Conservation (phyloP, 164 flowering plant genomes). For the Taxillus chinensis region DNA sequence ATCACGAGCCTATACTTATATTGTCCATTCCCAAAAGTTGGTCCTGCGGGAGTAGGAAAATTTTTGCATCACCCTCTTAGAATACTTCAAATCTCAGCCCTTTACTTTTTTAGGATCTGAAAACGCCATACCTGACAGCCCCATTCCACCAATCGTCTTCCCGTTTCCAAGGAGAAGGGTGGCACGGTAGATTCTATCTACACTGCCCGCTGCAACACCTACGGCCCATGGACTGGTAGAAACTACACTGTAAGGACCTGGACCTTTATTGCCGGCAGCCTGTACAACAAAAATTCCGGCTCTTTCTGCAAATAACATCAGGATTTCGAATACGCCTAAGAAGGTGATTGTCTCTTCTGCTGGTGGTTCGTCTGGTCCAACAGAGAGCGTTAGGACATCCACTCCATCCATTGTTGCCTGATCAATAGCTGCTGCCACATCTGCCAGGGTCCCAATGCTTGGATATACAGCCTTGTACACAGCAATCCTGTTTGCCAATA, state of each 20-base stretch:
- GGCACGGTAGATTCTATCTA: conserved; percentile 57
- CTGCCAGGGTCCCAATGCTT: conserved; percentile 56
- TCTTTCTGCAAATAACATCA: conserved; percentile 50
- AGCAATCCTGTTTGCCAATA: conserved; percentile 51
- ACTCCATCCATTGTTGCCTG: conserved; percentile 74
- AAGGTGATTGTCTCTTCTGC: conserved; percentile 47
- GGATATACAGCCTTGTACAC: conserved; percentile 87
- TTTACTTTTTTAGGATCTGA: too few relatives aligned
- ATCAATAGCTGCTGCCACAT: conserved; percentile 79
- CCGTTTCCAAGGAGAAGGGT: conserved; percentile 63
- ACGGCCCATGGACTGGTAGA: conserved; percentile 86
- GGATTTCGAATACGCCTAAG: conserved; percentile 52
- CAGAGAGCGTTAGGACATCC: conserved; percentile 59
- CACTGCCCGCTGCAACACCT: conserved; percentile 55
- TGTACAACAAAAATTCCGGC: conserved; percentile 85
- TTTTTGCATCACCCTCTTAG: too few relatives aligned
- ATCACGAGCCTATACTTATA: conserved; percentile 49
- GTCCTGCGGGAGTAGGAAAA: conserved; percentile 24
- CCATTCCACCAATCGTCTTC: conserved; percentile 47
- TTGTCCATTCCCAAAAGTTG: conserved; percentile 40
- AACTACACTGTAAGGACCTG: conserved; percentile 42
- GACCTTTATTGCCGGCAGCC: conserved; percentile 83
- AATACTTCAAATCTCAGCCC: too few relatives aligned
- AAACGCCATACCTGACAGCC: conserved; percentile 55
- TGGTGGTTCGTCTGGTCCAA: conserved; percentile 88